Base-by-base conservation (phyloP, 2,329 filamentous ascomycete genomes). In the Neonectria hederae region DNA sequence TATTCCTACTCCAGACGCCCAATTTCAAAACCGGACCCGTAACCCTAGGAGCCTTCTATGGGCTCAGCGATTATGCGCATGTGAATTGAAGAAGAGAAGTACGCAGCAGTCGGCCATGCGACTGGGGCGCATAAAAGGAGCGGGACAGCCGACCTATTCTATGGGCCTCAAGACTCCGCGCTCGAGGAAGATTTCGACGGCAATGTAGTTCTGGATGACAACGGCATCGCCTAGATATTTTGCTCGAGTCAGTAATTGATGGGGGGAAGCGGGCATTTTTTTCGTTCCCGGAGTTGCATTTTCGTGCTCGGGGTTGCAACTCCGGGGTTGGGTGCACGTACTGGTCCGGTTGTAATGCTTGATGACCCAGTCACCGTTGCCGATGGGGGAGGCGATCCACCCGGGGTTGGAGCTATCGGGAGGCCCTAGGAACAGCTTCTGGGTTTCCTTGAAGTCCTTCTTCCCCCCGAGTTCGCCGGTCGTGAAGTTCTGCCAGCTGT, bases 341-440 rank as follows among this genome's bases (percentile, higher is more conserved):
- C 65, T 43, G 11, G 65, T 28, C 43, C 63, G 42, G 11, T 67
- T 42, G 53, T 65, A 65, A 26, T 65, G 49, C 55, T 63, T 65
- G 48, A 69, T 69, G 24, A 5, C 57, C 64, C 60, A 62, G 19
- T 32, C 30, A 10, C 40, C 24, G 4, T 63, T 22, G 4, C 46
- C 59, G 9, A 42, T 14, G 6, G 67, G 60, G 8, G 26, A 14
- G 2, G 67, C 67, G 38, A 68, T 60, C 65, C 65, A 69, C 46
- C 67, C 67, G 14, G 65, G 67, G 13, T 22, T 30, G 5, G 43
- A 32, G 5, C 42, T 21, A 13, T 54, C 38, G 21, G 24, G 24
- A 38, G 35, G 13, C 4, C 51, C 54, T 49, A 54, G 65, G 13
- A 26, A 17, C 30, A 67, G 54, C 53, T 65, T 28, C n/a, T 35